Evolutionary conservation across 2,329 filamentous ascomycete species (phyloP).

Genomic region (Fusarium nodosum): DNA sequence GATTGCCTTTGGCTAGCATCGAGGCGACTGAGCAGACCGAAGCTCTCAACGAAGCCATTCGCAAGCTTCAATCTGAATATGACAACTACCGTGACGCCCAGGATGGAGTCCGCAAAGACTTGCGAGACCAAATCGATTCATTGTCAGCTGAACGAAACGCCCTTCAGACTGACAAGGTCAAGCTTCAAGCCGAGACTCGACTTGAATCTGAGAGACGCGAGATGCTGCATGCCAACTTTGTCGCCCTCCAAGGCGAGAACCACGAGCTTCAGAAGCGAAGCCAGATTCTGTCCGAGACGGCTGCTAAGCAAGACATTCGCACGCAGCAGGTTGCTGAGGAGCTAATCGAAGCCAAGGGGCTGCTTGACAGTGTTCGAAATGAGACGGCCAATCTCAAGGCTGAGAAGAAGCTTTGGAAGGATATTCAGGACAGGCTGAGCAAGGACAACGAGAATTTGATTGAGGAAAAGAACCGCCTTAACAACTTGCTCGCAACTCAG

Average conservation of each 20-base stretch:
- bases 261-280: slow-evolving; percentile 86
- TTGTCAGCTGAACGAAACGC: slow-evolving; percentile 85
- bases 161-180: slow-evolving; percentile 85
- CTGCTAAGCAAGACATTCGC: slow-evolving; percentile 89
- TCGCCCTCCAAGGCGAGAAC: slow-evolving; percentile 86
- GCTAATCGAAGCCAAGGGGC: slow-evolving; percentile 84
- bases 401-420: slow-evolving; percentile 94
- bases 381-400: slow-evolving; percentile 95
- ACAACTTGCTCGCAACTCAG: slow-evolving; percentile 83
- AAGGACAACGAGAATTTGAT: slow-evolving; percentile 89
- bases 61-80: slow-evolving; percentile 90
- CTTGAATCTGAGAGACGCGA: slow-evolving; percentile 87
- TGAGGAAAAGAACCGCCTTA: slow-evolving; percentile 87
- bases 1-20: slow-evolving; percentile 69
- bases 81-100: slow-evolving; percentile 91
- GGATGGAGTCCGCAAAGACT: slow-evolving; percentile 80
- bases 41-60: slow-evolving; percentile 79
- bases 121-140: slow-evolving; percentile 87
- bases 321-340: slow-evolving; percentile 95
- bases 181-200: slow-evolving; percentile 82
- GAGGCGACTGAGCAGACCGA: slow-evolving; percentile 69
- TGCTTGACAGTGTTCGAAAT: slow-evolving; percentile 88
- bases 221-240: slow-evolving; percentile 90
- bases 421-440: slow-evolving; percentile 87
- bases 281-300: slow-evolving; percentile 80